phyloP scores from a whole-genome alignment of 371 early-diverging fungal genomes.

The Rhizoclosmatium hyalinum region DNA sequence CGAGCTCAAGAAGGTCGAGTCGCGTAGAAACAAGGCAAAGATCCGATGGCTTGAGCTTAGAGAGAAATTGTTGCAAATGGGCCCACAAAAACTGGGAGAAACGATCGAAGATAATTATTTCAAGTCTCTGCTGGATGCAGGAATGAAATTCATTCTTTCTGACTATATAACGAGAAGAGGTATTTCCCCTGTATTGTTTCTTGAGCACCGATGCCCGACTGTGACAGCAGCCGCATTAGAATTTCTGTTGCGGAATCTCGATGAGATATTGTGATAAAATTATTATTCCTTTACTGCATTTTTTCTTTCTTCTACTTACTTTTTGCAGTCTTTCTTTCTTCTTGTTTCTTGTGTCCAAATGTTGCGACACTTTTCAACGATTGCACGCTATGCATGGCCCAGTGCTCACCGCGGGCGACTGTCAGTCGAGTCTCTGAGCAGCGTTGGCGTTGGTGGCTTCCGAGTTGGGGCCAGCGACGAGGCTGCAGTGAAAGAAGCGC shows the following conservation, averaged over 20 bases:
- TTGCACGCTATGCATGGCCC: not conserved
- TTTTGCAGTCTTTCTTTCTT: not conserved
- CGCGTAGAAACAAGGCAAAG: not conserved
- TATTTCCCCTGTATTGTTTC: not conserved
- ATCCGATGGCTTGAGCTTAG: not conserved
- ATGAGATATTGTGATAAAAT: not conserved
- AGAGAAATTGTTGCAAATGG: not conserved
- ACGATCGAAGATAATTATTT: not conserved
- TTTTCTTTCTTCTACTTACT: not conserved
- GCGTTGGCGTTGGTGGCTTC: slow-evolving; percentile 36
- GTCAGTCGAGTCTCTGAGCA: not conserved
- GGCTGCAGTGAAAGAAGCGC: slow-evolving; percentile 65
- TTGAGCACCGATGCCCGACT: not conserved
- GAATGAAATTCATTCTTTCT: not conserved
- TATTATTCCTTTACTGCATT: too few relatives aligned
- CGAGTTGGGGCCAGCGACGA: slow-evolving; percentile 25
- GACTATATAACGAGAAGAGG: not conserved
- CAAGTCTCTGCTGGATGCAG: not conserved
- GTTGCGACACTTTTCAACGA: not conserved
- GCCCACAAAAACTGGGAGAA: not conserved
- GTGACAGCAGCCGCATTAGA: not conserved
- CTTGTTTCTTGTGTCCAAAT: too few relatives aligned
- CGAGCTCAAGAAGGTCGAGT: not conserved
- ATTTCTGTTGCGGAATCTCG: not conserved
- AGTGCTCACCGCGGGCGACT: not conserved